Evolutionary conservation across 768 basidiomycete species (phyloP), one percentile per base, ranked within the genome.

Genomic region (Xerocomellus intermedius): DNA sequence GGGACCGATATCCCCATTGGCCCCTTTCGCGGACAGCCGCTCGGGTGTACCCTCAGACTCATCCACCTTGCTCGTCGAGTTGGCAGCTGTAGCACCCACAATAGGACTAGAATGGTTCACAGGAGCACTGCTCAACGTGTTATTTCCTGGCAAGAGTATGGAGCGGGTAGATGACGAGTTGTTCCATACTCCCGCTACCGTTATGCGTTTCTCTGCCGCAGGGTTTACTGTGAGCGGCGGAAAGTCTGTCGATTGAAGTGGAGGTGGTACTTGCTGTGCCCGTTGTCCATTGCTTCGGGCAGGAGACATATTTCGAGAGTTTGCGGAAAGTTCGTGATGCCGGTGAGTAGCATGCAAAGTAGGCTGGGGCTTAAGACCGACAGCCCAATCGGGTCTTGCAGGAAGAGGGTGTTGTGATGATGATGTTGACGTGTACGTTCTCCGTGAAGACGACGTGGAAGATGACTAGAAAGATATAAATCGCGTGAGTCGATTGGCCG

Each of bases 331-430:
- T 45, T 86, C 83, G 55, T 82, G 82, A 64, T 84, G 81, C 10
- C 84, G 78, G 22, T 74, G 74, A 1, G 79, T 72, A 30, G 79
- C 43, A 59, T 87, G 81, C 26, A 88, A 69, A 13, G 83, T 87
- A 28, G 86, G 84, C 56, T 89, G 86, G 0, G 89, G 82, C 67
- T 87, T 90, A 33, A 93, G 76, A 16, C 89, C 89, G 5, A 93
- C 88, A 17, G 91, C 91, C 91, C 92, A 94, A 68, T 94, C 91
- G 38, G 91, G 91, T 54, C 91, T 79, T 3, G 89, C 75, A 4
- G 91, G 91, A 37, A 94, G 77, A 14, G 91, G 91, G 53, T 85
- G 84, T 73, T 91, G 78, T 61, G 89, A 89, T 6, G 86, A 77
- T 1, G 26, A 26, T 6, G 24, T 24, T 33, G 89, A 90, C 2